Evolutionary conservation across 345 rosid species (phyloP), one percentile per base, ranked within the genome.

Genomic region (Streptanthus diversifolius): DNA sequence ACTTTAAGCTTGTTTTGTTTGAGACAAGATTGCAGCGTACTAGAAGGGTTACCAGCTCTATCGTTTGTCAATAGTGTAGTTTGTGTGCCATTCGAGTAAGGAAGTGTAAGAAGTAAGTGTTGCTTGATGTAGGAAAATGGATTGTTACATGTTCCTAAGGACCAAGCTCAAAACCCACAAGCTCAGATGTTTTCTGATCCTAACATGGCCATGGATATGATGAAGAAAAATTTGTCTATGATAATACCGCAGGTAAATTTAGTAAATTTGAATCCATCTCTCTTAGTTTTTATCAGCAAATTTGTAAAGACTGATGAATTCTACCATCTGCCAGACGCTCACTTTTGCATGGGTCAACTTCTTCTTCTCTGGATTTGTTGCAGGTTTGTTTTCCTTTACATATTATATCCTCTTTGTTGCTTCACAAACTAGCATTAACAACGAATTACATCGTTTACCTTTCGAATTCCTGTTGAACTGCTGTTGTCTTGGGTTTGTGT

Each of bases 291-390:
- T 30, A 30, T 53, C 18, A 14, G 59, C 29, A 54, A n/a, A 27
- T 13, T 53, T 51, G 32, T 5, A 27, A 29, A 25, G 40, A 60
- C 76, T 71, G 24, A 78, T 48, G 51, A 29, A 71, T 13, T 59
- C 53, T 70, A 32, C 55, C 74, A 63, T 58, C 67, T 75, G 4
- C 41, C 84, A 93, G 98, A 93, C 96, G 43, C 92, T 93, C 57
- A 93, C 98, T 70, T 91, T 84, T 80, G 97, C 97, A 1, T 93
- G 96, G 96, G 98, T 93, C 87, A 93, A 93, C 87, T 91, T 93
- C 78, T 93, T 93, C 95, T 93, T 93, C 86, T 93, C 97, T 68
- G 98, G 97, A 54, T 93, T 93, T 76, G 98, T 93, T 76, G 95
- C 97, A 83, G 98, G 98, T 93, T 33, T 59, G 77, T 51, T 77